Conservation (phyloP, 2,329 filamentous ascomycete species). For the Geosmithia morbida region DNA sequence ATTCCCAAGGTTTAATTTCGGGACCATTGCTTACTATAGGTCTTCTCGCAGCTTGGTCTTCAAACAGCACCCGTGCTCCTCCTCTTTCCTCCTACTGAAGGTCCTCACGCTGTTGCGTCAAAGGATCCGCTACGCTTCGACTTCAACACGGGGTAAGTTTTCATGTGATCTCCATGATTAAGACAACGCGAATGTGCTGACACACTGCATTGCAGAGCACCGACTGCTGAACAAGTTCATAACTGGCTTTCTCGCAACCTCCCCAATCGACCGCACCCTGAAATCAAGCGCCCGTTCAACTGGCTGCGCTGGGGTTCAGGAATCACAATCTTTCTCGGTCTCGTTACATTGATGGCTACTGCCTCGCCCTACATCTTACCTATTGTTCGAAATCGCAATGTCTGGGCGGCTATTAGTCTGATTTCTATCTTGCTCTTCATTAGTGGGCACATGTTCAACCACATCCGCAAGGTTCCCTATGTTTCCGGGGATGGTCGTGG, state of each 20-base stretch:
- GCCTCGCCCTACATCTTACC: constrained; percentile 69
- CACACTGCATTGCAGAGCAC: constrained; percentile 33
- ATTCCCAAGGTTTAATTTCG: not conserved
- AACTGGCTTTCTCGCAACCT: constrained; percentile 68
- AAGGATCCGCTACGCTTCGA: constrained; percentile 66
- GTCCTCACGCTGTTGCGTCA: constrained; percentile 60
- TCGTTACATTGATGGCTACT: constrained; percentile 53
- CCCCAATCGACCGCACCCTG: constrained; percentile 61
- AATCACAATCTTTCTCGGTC: constrained; percentile 54
- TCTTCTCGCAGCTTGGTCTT: constrained; percentile 55
- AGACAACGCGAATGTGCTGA: constrained; percentile 1
- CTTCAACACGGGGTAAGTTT: constrained; percentile 61
- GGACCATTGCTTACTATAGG: not conserved
- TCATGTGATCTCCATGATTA: not conserved
- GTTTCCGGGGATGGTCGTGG: constrained; percentile 74
- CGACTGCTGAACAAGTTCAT: constrained; percentile 65
- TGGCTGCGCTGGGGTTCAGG: constrained; percentile 60
- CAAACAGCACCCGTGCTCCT: constrained; percentile 89
- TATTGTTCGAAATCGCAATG: constrained; percentile 73
- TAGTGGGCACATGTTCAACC: constrained; percentile 98
- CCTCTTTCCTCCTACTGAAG: constrained; percentile 72
- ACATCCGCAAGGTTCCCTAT: constrained; percentile 92
- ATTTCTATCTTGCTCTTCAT: constrained; percentile 87
- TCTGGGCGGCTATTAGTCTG: constrained; percentile 85
- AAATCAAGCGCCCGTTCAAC: constrained; percentile 75